Evolutionary conservation across 805 yeast genomes (phyloP).

Genomic region (Torulaspora quercuum): DNA sequence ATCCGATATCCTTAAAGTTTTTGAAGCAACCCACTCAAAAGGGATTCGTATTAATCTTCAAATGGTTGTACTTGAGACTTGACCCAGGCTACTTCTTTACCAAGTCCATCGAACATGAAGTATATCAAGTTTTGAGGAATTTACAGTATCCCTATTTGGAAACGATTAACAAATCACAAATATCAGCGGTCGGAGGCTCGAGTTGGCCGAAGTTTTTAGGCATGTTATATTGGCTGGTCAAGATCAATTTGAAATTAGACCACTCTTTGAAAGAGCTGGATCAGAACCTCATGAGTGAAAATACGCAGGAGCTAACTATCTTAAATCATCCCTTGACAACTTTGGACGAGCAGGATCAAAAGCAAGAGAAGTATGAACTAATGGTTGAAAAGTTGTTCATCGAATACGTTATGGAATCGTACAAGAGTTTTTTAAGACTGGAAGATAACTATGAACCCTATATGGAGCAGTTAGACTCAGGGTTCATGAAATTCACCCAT

Average conservation of each 20-base stretch:
- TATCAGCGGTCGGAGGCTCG: conserved; percentile 87
- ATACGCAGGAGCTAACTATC: conserved; percentile 33
- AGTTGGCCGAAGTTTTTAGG: conserved; percentile 84
- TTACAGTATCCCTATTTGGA: conserved; percentile 79
- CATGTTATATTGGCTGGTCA: conserved; percentile 77
- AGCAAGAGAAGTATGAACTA: conserved; percentile 36
- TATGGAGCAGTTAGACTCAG: conserved; percentile 52
- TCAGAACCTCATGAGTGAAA: conserved; percentile 24
- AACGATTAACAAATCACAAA: conserved; percentile 75
- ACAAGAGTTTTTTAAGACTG: conserved; percentile 60
- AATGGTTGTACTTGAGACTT: conserved; percentile 69
- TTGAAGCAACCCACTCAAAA: conserved; percentile 80
- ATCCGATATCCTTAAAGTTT: conserved; percentile 60
- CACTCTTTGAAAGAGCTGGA: conserved; percentile 25
- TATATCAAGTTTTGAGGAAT: conserved; percentile 59
- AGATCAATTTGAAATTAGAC: conserved; percentile 47
- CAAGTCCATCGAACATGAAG: conserved; percentile 70
- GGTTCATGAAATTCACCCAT: conserved; percentile 50
- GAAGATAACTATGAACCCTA: conserved; percentile 59
- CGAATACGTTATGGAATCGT: conserved; percentile 62
- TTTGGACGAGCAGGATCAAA: conserved; percentile 33
- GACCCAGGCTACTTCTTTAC: conserved; percentile 77
- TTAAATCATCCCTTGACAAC: conserved; percentile 26
- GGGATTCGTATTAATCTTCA: conserved; percentile 74
- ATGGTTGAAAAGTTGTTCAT: conserved; percentile 47